Percentiles rank a stretch among this genome's conserved stretches.
Conservation (phyloP, 805 yeast species). For the Kodamaea leandrae region DNA sequence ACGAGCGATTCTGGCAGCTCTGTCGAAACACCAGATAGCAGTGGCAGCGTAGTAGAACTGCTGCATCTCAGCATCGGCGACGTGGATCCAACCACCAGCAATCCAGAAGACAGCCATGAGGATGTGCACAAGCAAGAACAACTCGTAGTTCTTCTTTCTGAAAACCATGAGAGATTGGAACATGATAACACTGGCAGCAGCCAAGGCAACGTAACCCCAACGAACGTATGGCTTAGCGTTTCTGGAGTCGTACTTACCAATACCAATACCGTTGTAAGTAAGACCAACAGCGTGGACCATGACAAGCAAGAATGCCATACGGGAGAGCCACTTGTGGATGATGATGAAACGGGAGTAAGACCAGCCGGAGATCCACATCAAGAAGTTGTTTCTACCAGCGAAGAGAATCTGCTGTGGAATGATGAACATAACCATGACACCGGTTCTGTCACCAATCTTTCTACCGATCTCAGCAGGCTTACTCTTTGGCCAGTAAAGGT, state of each 20-base stretch:
- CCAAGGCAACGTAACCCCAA: slow-evolving; percentile 34
- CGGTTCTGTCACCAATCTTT: slow-evolving; percentile 54
- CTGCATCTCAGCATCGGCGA: slow-evolving; percentile 23
- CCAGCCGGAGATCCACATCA: slow-evolving; percentile 27
- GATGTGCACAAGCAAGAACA: slow-evolving; percentile 33
- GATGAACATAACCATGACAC: slow-evolving; percentile 47
- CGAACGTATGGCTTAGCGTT: slow-evolving; percentile 27
- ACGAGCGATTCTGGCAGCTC: slow-evolving; percentile 33
- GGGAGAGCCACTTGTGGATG: slow-evolving; percentile 67
- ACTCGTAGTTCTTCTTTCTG: slow-evolving; percentile 57
- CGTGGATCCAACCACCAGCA: slow-evolving; percentile 57
- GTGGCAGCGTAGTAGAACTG: slow-evolving; percentile 28
- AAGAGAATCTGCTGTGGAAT: slow-evolving; percentile 61
- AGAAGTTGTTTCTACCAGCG: slow-evolving; percentile 44
- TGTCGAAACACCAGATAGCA: slow-evolving; percentile 40
- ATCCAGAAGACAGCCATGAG: slow-evolving; percentile 43
- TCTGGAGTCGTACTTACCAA: slow-evolving; percentile 32
- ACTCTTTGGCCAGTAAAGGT: slow-evolving; percentile 23
- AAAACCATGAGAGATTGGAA: slow-evolving; percentile 50
- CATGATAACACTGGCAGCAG: slow-evolving; percentile 40
- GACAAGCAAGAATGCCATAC: slow-evolving; percentile 47
- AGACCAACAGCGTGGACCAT: slow-evolving; percentile 47
- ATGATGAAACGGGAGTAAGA: slow-evolving; percentile 54
- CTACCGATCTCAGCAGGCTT: slow-evolving; percentile 32
- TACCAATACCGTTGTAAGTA: slow-evolving; percentile 32